phyloP scores from a whole-genome alignment of 1,139 yeast genomes.

The Geotrichum cucujoidarum region DNA sequence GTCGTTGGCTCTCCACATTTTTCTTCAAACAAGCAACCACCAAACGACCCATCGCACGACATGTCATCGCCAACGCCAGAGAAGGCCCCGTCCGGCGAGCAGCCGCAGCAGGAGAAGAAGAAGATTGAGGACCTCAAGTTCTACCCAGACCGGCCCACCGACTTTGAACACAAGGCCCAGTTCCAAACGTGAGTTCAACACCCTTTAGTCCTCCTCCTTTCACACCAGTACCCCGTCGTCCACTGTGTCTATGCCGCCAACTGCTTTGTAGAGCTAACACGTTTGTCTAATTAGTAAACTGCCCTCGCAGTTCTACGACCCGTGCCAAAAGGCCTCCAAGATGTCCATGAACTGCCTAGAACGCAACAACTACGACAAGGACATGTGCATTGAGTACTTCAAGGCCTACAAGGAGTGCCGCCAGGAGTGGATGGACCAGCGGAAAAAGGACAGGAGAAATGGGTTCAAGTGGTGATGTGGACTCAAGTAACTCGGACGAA shows the following conservation, averaged over 20 bases:
- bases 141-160: slow-evolving; percentile 79
- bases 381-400: slow-evolving; percentile 77
- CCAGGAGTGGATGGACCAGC: slow-evolving; percentile 55
- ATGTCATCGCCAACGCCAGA: background rate
- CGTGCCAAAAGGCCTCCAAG: slow-evolving; percentile 83
- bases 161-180: slow-evolving; percentile 54
- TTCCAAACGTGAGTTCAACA: slow-evolving; percentile 40
- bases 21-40: too few species aligned
- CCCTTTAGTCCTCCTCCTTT: background rate
- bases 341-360: slow-evolving; percentile 82
- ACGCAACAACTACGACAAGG: slow-evolving; percentile 66
- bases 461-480: slow-evolving; percentile 20
- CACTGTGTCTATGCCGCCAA: too few species aligned
- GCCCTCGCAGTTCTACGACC: slow-evolving; percentile 83
- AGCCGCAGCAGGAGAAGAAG: slow-evolving; percentile 9
- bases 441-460: slow-evolving; percentile 20
- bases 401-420: slow-evolving; percentile 91
- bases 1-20: too few species aligned
- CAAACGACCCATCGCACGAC: too few species aligned
- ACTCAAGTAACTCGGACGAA: background rate
- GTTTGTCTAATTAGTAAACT: slow-evolving; percentile 46
- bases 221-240: too few species aligned
- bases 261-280: too few species aligned
- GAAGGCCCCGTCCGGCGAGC: too few species aligned
- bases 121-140: slow-evolving; percentile 39